These are phyloP conservation scores for Warburgia ugandensis DNA, from an alignment of 164 flowering plant species.

Conservation along the genomic window DNA sequence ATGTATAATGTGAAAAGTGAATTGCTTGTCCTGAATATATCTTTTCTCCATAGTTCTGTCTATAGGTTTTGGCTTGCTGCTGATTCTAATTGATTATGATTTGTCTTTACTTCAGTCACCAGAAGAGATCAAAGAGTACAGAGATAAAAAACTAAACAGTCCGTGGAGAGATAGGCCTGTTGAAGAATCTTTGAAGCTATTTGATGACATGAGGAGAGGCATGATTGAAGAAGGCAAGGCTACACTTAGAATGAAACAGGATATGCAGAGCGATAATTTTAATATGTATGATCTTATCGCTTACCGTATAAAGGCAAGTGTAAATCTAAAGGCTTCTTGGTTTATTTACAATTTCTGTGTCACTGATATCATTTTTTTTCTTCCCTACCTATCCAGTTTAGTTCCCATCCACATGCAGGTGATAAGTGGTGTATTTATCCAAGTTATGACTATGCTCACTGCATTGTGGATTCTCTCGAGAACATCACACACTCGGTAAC, in stretches of 20 bases:
- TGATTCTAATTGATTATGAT: neutral
- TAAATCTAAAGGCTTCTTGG: neutral
- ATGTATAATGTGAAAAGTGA: too few relatives aligned
- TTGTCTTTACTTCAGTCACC: constrained; percentile 54
- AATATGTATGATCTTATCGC: constrained; percentile 99
- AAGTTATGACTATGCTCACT: constrained; percentile 95
- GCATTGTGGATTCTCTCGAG: constrained; percentile 96
- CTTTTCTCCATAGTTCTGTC: too few relatives aligned
- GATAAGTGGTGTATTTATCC: constrained; percentile 99
- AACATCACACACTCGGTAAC: constrained; percentile 95
- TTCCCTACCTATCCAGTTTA: constrained; percentile 60
- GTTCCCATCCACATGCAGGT: constrained; percentile 95
- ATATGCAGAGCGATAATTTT: constrained; percentile 95
- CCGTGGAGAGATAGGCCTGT: constrained; percentile 97
- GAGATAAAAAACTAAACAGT: constrained; percentile 93
- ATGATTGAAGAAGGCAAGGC: constrained; percentile 92
- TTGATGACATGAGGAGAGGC: constrained; percentile 86
- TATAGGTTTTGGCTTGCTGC: neutral
- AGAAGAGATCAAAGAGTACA: constrained; percentile 85
- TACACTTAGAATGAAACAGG: constrained; percentile 97
- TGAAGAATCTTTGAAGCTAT: constrained; percentile 78
- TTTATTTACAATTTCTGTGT: constrained; percentile 1
- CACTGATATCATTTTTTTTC: neutral
- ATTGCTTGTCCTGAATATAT: too few relatives aligned
- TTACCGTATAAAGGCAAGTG: constrained; percentile 88